Evolutionary conservation across 2,329 filamentous ascomycete genomes (phyloP), one percentile per base, ranked within the genome.

Genomic region (Stenocarpella maydis): DNA sequence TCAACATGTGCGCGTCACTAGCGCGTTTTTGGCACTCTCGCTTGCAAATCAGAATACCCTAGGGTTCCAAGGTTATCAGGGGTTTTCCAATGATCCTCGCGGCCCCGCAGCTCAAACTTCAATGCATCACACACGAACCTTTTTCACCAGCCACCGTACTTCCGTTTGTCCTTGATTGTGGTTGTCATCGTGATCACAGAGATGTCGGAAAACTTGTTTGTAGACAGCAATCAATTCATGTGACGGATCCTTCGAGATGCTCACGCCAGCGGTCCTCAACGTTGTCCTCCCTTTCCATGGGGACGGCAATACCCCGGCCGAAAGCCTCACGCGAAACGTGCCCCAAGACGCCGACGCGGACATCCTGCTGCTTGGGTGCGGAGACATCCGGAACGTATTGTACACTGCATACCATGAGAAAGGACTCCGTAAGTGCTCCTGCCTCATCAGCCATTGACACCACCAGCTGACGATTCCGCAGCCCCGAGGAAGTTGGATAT

Each of bases 301-400:
- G 1, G 78, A 84, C n/a, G 86, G 86, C 28, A 87, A 87, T 74
- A 87, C 84, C 0, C 84, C 87, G 4, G 86, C 88, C 6, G 78
- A 82, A 9, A 84, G 80, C 72, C 76, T 89, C 10, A 83, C 83
- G 0, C 78, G 81, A 60, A 77, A 79, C 41, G 72, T 88, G 2
- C 84, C 86, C 0, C 83, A 83, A 12, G 86, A 84, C 4, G 71
- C 82, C n/a, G 78, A 85, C 73, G 85, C 81, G 2, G 76, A 82
- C 55, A 76, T 89, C 6, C 79, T 91, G 19, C 80, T 86, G 1
- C 80, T 90, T 3, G 87, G 85, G 2, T 88, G 85, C 68, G 86
- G 86, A 14, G 88, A 90, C 77, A 77, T 85, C 52, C 82, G 87
- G 15, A 86, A 87, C 71, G 81, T 90, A 34, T 77, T 90, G 1